Evolutionary conservation across 257 asterid genomes (phyloP), one percentile per base, ranked within the genome.

Genomic region (Mitragyna speciosa): DNA sequence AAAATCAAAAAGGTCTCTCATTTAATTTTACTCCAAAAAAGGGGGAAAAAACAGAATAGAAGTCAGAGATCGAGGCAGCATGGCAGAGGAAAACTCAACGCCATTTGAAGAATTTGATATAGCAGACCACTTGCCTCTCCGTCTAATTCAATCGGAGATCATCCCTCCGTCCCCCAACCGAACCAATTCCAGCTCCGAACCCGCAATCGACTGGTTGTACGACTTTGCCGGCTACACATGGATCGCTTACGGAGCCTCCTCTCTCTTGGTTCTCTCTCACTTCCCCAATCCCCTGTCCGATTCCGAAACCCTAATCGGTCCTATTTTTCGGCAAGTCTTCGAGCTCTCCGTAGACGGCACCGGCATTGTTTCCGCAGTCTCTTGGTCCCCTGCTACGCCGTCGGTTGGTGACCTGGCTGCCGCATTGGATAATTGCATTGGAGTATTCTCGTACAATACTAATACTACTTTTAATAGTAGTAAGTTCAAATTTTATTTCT

Each of bases 231-330:
- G 92, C 1, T 88, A 91, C 84, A 89, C 98, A 80, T 95, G 99
- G 99, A 85, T 95, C 85, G 98, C 97, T 20, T 95, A 95, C 75
- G 99, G 88, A 43, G 97, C 99, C 73, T 86, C 97, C 54, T 89
- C 97, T 66, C 94, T 93, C 61, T 80, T 93, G 26, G 95, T 95
- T 64, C 89, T 95, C 73, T 88, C 97, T 81, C 99, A 95, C 86
- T 90, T 92, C 49, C 97, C 98, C 48, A 90, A 90, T 78, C 94
- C 99, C 78, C 81, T 87, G n/a, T 79, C 87, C 76, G 88, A 89
- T 70, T 86, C 93, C 61, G 96, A 93, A 79, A 80, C 89, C 6
- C 85, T 82, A 76, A 81, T 89, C 24, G 98, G 98, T 49, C 92
- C 98, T 1, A 81, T 93, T 81, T 81, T 81, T 78, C 97, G 90